Percentiles rank a stretch among this genome's conserved stretches.
These are phyloP conservation scores for Cladosporium sp. DNA, from an alignment of 2,329 filamentous ascomycete species.

Conservation along the genomic window DNA sequence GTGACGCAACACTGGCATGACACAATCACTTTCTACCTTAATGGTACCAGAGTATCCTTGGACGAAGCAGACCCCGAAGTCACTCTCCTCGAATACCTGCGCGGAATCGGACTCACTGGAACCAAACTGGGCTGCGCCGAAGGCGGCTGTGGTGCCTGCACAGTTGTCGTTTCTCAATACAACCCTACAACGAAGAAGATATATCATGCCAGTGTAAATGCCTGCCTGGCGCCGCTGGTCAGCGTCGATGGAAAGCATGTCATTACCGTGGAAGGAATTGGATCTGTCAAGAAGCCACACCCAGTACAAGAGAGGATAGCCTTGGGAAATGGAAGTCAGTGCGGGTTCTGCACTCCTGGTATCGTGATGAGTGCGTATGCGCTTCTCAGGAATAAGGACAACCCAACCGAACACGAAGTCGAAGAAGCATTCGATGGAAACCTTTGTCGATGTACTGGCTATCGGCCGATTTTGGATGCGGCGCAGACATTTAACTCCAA, in stretches of 20 bases:
- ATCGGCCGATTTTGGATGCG: slow-evolving; percentile 88
- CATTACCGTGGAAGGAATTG: slow-evolving; percentile 95
- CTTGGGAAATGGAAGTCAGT: slow-evolving; percentile 88
- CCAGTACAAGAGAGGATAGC: slow-evolving; percentile 88
- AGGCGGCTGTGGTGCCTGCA: slow-evolving; percentile 94
- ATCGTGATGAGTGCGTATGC: slow-evolving; percentile 98
- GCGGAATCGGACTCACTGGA: slow-evolving; percentile 88
- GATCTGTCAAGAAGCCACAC: slow-evolving; percentile 80
- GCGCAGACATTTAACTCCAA: slow-evolving; percentile 73
- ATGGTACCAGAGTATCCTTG: slow-evolving; percentile 82
- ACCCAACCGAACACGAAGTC: slow-evolving; percentile 74
- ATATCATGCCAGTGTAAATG: slow-evolving; percentile 96
- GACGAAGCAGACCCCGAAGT: slow-evolving; percentile 87
- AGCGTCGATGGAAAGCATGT: slow-evolving; percentile 97
- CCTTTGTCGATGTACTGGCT: slow-evolving; percentile 91
- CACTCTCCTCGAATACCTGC: slow-evolving; percentile 87
- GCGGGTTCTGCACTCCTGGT: slow-evolving; percentile 91
- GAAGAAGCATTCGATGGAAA: slow-evolving; percentile 98
- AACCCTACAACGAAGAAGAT: slow-evolving; percentile 90
- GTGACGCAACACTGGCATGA: slow-evolving; percentile 79
- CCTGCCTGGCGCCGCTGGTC: slow-evolving; percentile 86
- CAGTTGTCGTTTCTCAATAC: slow-evolving; percentile 87
- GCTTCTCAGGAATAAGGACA: slow-evolving; percentile 76
- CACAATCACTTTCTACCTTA: slow-evolving; percentile 87
- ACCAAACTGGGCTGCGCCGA: slow-evolving; percentile 97